These are phyloP conservation scores for Actinidia polygama DNA, from an alignment of 179 eudicot genomes.

Conservation along the genomic window DNA sequence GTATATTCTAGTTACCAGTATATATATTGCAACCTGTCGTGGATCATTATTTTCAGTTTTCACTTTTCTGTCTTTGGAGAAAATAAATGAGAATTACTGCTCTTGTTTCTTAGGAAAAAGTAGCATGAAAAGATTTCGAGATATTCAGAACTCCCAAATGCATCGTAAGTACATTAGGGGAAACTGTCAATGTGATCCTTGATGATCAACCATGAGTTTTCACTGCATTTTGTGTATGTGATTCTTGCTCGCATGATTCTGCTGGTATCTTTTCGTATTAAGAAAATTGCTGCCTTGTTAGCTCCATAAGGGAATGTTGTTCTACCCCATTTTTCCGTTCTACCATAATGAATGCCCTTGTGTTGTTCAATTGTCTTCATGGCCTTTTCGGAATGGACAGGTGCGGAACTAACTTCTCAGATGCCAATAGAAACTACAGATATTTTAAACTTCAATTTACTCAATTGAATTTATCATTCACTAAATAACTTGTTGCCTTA, in stretches of 20 bases:
- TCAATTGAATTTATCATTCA: neutral
- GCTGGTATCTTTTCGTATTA: neutral
- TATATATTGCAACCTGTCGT: neutral
- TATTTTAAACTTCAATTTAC: neutral
- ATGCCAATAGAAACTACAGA: too few relatives aligned
- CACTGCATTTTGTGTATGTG: neutral
- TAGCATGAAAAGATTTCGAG: neutral
- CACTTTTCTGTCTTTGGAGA: neutral
- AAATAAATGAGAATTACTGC: neutral
- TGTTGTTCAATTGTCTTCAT: neutral
- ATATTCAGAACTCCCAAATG: neutral
- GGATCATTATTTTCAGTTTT: neutral
- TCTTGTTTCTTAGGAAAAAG: neutral
- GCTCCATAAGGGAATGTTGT: neutral
- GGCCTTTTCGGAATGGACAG: neutral
- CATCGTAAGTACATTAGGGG: neutral
- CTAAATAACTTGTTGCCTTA: neutral
- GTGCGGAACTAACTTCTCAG: neutral
- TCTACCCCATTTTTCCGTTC: neutral
- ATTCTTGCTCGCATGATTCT: neutral
- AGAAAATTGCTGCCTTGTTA: neutral
- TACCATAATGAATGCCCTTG: neutral
- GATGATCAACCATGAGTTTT: constrained; percentile 5
- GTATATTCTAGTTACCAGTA: too few relatives aligned
- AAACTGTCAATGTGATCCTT: neutral